Conservation (phyloP, 2,329 filamentous ascomycete species). For the Colletotrichum sp. region DNA sequence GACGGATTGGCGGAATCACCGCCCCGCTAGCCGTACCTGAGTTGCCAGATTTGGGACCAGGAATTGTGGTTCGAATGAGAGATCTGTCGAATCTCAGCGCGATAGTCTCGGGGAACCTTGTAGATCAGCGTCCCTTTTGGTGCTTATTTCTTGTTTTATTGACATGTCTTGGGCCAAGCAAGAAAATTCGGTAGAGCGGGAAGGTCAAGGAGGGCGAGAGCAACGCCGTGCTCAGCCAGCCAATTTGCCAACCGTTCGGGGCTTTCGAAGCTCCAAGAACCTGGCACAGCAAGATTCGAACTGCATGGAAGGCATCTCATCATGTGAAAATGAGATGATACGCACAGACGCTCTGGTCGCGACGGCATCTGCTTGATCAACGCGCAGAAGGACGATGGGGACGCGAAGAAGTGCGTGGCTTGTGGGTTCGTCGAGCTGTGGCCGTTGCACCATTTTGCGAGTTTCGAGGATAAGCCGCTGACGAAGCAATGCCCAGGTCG, state of each 20-base stretch:
- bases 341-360: slow-evolving; percentile 1
- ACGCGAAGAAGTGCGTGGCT: background rate
- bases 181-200: background rate
- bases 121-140: background rate
- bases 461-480: background rate
- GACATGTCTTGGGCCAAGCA: background rate
- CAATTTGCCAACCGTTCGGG: background rate
- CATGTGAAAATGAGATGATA: background rate
- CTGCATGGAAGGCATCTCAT: background rate
- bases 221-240: background rate
- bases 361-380: background rate
- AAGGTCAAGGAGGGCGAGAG: background rate
- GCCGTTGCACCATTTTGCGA: background rate
- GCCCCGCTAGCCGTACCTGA: slow-evolving; percentile 1
- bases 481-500: background rate
- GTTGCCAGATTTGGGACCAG: background rate
- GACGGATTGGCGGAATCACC: background rate
- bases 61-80: background rate
- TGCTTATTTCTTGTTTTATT: background rate
- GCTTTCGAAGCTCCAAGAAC: background rate
- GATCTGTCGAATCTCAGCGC: background rate
- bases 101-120: background rate
- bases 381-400: background rate
- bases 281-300: background rate
- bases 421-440: background rate